phyloP scores from a whole-genome alignment of 257 asterid species.

The Solanum verrucosum region DNA sequence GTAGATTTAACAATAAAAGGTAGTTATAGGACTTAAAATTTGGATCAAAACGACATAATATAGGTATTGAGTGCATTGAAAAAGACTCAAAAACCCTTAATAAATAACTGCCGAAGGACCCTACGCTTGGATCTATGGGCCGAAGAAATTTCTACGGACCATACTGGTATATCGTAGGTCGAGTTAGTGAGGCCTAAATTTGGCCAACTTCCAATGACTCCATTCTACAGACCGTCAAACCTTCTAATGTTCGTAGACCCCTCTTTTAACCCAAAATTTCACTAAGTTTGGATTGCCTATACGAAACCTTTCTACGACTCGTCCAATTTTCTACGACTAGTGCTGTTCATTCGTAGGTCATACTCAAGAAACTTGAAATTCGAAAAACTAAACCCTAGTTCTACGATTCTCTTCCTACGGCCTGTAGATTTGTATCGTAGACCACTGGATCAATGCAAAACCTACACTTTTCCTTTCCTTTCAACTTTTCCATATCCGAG shows the following conservation, averaged over 20 bases:
- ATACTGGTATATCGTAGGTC: background rate
- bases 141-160: background rate
- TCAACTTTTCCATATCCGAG: background rate
- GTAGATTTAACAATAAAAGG: background rate
- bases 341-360: background rate
- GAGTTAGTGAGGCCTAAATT: background rate
- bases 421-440: background rate
- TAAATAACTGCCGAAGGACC: too few relatives aligned
- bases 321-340: background rate
- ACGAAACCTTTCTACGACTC: too few relatives aligned
- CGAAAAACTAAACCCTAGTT: background rate
- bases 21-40: background rate
- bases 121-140: background rate
- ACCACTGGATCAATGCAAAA: background rate
- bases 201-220: background rate
- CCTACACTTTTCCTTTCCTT: background rate
- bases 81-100: background rate
- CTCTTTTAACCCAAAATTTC: background rate
- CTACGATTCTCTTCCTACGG: background rate
- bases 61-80: background rate
- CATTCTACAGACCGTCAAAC: background rate
- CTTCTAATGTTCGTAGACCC: background rate
- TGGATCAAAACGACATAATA: background rate
- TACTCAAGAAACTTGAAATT: background rate
- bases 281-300: background rate